Evolutionary conservation across 768 basidiomycete species (phyloP), one percentile per base, ranked within the genome.

Genomic region (Rhizopogon vinicolor): DNA sequence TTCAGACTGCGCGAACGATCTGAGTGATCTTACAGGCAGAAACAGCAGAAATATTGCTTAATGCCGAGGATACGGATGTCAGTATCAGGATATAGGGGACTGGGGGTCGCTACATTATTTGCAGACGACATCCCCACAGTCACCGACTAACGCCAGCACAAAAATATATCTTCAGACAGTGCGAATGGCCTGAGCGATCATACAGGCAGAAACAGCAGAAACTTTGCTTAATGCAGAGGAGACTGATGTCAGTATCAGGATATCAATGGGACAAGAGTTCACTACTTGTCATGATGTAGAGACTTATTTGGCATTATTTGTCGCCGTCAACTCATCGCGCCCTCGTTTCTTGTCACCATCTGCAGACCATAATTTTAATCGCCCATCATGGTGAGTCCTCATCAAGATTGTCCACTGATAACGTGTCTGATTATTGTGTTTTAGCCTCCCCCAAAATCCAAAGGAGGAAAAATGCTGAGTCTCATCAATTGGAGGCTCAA

Each of bases 401-500:
- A 41, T 41, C 54, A 35, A 48, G 59, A 18, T 2, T 5, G 4
- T 10, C 5, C 2, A 3, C 14, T 37, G 35, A 41, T n/a, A 7
- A 5, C 7, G 6, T 12, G 7, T 12, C 51, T 58, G 28, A 49
- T 41, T 62, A 56, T 72, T 50, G 1, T 33, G 1, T 49, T 1
- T 54, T 67, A 93, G 91, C 88, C 91, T 78, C 91, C 93, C 61
- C 93, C 94, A 58, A 97, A 97, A 78, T 92, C 93, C 44, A 95
- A 96, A 78, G 93, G 93, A 69, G 94, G 95, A 71, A 94, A 95
- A 81, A 97, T 99, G 93, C 87, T 96, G 70, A 75, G 87, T 71
- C 87, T 98, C 76, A 85, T 99, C 79, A 94, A 98, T 76, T 98
- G 96, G 91, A 81, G 96, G 73, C 83, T 99, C 62, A 95, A 91